Evolutionary conservation across 805 yeast species (phyloP).

Genomic region (Starmerella potacharoeniae): DNA sequence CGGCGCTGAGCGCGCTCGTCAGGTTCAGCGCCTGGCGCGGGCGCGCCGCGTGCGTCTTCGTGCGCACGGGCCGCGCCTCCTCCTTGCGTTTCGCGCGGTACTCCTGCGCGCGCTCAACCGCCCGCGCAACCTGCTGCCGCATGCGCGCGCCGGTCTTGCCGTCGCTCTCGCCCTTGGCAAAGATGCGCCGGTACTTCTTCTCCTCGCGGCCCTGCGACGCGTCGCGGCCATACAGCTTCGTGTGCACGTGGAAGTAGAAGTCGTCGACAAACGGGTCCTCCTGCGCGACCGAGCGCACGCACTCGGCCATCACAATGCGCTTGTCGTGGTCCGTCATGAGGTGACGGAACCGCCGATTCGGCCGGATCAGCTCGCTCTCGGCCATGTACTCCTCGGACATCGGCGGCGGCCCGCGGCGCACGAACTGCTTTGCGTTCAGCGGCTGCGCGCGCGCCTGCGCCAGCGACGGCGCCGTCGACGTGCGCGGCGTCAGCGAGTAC

Average conservation of each 20-base stretch:
- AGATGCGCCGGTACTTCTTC: conserved; percentile 59
- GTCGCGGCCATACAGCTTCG: conserved; percentile 45
- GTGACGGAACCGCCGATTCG: conserved; percentile 50
- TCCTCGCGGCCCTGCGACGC: conserved; percentile 3
- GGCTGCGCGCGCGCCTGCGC: background rate
- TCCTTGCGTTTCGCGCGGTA: conserved; percentile 31
- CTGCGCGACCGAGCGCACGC: conserved; percentile 87
- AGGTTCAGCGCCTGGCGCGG: conserved; percentile 27
- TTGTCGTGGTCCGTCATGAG: conserved; percentile 96
- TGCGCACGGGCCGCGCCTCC: conserved; percentile 39
- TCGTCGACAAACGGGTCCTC: conserved; percentile 97
- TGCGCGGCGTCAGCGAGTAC: conserved; percentile 3
- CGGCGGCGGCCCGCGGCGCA: conserved; percentile 1
- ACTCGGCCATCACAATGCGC: conserved; percentile 88
- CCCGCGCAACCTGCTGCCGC: conserved; percentile 96
- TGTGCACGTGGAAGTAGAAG: conserved; percentile 86
- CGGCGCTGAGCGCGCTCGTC: conserved; percentile 29
- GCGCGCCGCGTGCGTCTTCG: conserved; percentile 17
- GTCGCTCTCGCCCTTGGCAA: conserved; percentile 37
- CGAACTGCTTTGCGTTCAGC: background rate
- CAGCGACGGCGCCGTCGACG: background rate
- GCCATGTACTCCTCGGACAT: conserved; percentile 11
- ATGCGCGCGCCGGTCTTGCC: conserved; percentile 46
- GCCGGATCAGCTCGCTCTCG: conserved; percentile 17
- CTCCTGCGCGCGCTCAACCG: conserved; percentile 80